phyloP scores from a whole-genome alignment of 148 eudicot genomes.

The Vaccinium vitisidaea region DNA sequence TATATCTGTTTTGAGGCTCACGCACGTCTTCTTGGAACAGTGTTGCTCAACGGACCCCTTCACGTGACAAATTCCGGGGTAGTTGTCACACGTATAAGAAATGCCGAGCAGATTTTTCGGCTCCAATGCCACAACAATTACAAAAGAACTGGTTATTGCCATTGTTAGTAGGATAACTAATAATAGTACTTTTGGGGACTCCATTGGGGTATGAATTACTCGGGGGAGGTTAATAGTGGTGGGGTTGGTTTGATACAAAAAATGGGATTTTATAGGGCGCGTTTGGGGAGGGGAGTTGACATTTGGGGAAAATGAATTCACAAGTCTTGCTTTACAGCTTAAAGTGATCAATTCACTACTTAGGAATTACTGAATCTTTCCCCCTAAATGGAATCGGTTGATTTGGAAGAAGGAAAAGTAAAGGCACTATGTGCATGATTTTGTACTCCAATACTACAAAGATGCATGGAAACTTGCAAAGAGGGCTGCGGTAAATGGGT shows the following conservation, averaged over 20 bases:
- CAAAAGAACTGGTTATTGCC: background rate
- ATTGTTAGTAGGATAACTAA: background rate
- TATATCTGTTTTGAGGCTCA: background rate
- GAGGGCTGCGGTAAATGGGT: no score
- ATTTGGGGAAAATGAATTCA: background rate
- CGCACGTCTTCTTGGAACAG: background rate
- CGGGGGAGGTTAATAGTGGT: background rate
- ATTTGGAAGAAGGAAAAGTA: slow-evolving; percentile 15
- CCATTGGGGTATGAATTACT: background rate
- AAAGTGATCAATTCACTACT: background rate
- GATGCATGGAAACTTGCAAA: no score
- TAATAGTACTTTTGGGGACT: background rate
- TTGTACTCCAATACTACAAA: background rate
- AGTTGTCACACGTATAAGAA: background rate
- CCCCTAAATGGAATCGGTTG: background rate
- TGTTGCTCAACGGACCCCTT: background rate
- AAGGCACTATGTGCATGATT: background rate
- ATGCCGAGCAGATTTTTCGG: background rate
- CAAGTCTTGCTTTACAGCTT: slow-evolving; percentile 14
- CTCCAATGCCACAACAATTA: background rate
- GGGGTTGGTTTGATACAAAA: background rate
- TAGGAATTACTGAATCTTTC: background rate
- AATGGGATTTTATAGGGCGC: background rate
- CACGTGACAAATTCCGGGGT: background rate
- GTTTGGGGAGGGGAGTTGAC: background rate